Conservation (phyloP, 257 asterid genomes). For the Nemophila menziesii region DNA sequence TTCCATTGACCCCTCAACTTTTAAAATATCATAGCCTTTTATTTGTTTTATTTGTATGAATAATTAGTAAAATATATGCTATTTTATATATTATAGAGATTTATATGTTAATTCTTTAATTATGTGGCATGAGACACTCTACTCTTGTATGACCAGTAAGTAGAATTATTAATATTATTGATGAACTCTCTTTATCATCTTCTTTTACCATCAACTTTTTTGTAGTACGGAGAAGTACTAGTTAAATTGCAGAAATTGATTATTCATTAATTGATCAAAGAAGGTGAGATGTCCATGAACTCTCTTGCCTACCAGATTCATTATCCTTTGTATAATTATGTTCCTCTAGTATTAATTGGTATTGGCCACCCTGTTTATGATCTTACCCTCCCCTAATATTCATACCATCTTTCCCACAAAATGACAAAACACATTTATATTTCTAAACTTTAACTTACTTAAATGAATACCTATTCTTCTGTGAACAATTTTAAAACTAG, state of each 20-base stretch:
- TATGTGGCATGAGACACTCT: slow-evolving; percentile 92
- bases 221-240: slow-evolving; percentile 86
- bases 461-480: too few species aligned
- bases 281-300: slow-evolving; percentile 32
- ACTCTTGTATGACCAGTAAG: slow-evolving; percentile 92
- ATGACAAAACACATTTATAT: too few species aligned
- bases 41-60: slow-evolving; percentile 32
- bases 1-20: too few species aligned
- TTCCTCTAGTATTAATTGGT: not conserved
- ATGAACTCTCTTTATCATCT: not conserved
- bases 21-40: too few species aligned
- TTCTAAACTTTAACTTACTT: too few species aligned
- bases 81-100: not conserved
- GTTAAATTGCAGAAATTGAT: slow-evolving; percentile 74
- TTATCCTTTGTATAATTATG: too few species aligned
- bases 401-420: too few species aligned
- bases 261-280: slow-evolving; percentile 71
- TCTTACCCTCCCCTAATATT: not conserved
- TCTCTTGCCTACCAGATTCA: too few species aligned
- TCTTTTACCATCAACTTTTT: slow-evolving; percentile 8
- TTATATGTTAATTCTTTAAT: slow-evolving; percentile 20
- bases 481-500: too few species aligned
- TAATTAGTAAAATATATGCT: slow-evolving; percentile 43
- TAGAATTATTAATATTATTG: slow-evolving; percentile 2
- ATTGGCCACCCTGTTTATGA: too few species aligned